phyloP scores from a whole-genome alignment of 768 basidiomycete species.

The Psilocybe sp. region DNA sequence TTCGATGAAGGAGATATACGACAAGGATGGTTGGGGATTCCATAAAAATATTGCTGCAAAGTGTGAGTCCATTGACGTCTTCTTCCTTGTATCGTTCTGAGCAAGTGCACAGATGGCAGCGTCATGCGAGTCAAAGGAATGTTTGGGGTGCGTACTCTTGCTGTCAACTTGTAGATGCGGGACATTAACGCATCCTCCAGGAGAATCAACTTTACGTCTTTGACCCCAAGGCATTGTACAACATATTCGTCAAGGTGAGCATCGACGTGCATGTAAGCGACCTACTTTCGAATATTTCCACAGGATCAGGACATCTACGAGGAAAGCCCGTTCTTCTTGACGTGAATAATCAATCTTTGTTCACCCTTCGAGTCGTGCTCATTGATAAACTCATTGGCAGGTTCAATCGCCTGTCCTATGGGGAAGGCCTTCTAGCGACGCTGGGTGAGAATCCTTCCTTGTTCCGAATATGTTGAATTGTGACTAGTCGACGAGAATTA shows the following conservation, averaged over 20 bases:
- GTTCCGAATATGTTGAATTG: not conserved
- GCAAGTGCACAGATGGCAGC: conserved; percentile 20
- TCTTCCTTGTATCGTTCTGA: not conserved
- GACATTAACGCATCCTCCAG: conserved; percentile 9
- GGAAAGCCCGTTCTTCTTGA: conserved; percentile 19
- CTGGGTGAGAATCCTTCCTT: conserved; percentile 11
- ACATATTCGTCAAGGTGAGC: conserved; percentile 40
- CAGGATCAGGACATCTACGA: conserved; percentile 31
- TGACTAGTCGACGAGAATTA: not conserved
- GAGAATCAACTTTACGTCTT: conserved; percentile 34
- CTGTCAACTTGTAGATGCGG: not conserved
- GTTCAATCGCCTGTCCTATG: conserved; percentile 15
- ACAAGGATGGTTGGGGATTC: conserved; percentile 31
- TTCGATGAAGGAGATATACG: conserved; percentile 29
- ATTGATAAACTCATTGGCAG: not conserved
- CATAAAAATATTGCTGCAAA: conserved; percentile 27
- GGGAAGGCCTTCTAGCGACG: conserved; percentile 13
- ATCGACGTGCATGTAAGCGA: not conserved
- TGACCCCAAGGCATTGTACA: conserved; percentile 42
- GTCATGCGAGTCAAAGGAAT: conserved; percentile 28
- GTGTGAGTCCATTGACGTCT: conserved; percentile 20
- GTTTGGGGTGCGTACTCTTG: conserved; percentile 27
- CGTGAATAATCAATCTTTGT: conserved; percentile 9
- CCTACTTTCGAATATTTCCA: not conserved
- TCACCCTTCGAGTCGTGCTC: not conserved